Evolutionary conservation across 495 filamentous ascomycete species (phyloP).

Genomic region (Xylaria flabelliformis): DNA sequence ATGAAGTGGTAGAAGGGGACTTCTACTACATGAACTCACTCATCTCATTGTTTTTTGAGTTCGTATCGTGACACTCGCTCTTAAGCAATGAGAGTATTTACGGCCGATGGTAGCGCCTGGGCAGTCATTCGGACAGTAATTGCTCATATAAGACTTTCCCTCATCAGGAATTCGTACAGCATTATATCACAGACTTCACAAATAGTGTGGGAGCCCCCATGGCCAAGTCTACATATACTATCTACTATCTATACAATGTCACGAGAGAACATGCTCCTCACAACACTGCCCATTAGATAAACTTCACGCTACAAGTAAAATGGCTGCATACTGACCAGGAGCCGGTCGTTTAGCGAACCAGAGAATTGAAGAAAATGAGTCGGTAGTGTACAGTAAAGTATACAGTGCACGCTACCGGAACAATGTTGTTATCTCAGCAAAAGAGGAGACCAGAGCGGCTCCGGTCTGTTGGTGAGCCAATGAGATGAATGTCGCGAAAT

Average conservation of each 20-base stretch:
- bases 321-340: constrained; percentile 4
- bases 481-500: constrained; percentile 11
- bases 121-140: not conserved
- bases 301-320: not conserved
- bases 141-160: not conserved
- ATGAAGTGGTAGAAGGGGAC: not conserved
- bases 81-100: not conserved
- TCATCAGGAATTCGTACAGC: not conserved
- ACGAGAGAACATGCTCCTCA: not conserved
- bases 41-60: constrained; percentile 15
- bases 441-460: constrained; percentile 14
- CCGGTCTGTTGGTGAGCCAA: constrained; percentile 13
- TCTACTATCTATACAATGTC: not conserved
- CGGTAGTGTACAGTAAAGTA: constrained; percentile 5
- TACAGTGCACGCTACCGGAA: constrained; percentile 2
- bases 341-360: not conserved
- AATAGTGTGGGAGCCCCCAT: not conserved
- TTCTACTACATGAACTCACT: constrained; percentile 17
- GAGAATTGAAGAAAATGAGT: not conserved
- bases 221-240: not conserved
- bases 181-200: not conserved
- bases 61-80: constrained; percentile 13
- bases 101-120: not conserved
- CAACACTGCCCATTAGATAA: not conserved
- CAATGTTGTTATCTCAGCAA: constrained; percentile 14